Base-by-base conservation (phyloP, 805 yeast species). In the Peterozyma xylosa region DNA sequence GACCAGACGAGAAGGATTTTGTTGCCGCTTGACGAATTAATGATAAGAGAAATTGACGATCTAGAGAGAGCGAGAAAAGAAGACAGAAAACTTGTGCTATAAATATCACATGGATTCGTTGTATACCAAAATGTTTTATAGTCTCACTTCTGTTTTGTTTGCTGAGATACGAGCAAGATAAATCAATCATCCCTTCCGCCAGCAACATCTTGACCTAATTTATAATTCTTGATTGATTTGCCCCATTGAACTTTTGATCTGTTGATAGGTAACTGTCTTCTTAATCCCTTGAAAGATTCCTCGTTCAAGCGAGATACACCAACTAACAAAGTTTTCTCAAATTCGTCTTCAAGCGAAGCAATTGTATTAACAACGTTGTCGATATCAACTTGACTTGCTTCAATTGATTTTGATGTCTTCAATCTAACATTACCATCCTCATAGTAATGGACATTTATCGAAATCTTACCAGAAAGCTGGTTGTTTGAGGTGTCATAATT, bases 351-450 rank as follows among this genome's bases (percentile, higher is more conserved):
- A 11, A 74, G 56, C 29, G 59, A 59, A 42, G 70, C 66, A 50
- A 88, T 83, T 34, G 67, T 58, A 45, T 72, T 63, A 33, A 79
- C 63, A 3, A 63, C 55, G 3, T 58, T 59, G 2, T 45, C 45
- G 1, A 52, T 43, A 9, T 49, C 48, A 2, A 51, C 49, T 18
- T 44, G 35, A 2, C 55, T 43, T 17, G 60, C 64, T 6, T 53
- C 54, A 1, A 74, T 51, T 3, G 55, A 53, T 46, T 70, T 66
- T 7, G 50, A 49, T 2, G 80, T 68, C 48, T 76, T 79, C 55
- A 93, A 74, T 42, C 91, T 74, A 15, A 91, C 98, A 56, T 91
- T 91, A 30, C 99, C 99, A 53, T 91, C 98, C 64, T 91, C 99
- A 59, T 76, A 93, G 62, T 90, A 93, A 62, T 91, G 99, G 35